Base-by-base conservation (phyloP, 441 rosid genomes). In the Pelargonium citronellum region DNA sequence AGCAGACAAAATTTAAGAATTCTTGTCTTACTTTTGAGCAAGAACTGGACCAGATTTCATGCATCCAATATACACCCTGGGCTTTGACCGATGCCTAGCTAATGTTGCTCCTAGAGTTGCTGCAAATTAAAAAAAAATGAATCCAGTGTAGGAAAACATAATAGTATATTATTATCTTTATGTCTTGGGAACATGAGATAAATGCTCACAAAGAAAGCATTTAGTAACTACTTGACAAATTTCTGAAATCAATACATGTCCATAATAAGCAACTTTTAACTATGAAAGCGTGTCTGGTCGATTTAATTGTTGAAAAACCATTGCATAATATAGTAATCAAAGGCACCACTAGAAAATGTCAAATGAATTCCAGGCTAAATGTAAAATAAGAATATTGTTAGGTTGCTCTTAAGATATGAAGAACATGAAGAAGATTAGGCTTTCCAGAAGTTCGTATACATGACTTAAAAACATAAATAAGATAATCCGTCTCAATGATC, bases 1-100 rank as follows among this genome's bases (percentile, higher is more conserved):
- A 5, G 61, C 61, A 17, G 11, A 55, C 11, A 34, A 63, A 55
- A 60, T 2, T 64, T n/a, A 27, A 66, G 66, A 27, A 55, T 55
- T 27, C 37, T 30, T 51, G 55, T 69, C 62, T 85, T 94, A 91
- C 99, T 85, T 91, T 77, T 82, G 92, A 75, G 92, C 78, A 81
- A 94, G 95, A 64, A 94, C 97, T 4, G 99, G 97, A 60, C 99
- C 97, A 65, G 99, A 94, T 79, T 94, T 94, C 99, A 94, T 94
- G 78, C 97, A 91, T 19, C 96, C 99, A 7, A 91, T 80, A 72
- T 90, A 91, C 70, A 91, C 91, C 68, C 94, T 85, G 41, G 97
- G 96, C 78, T 94, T 94, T 74, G 88, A 85, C 57, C 94, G 94
- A 76, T 94, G 95, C 39, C 83, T 87, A 20, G 88, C 88, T 76